These are phyloP conservation scores for Pseudocercospora eumusae DNA, from an alignment of 2,329 filamentous ascomycete species.

Conservation along the genomic window DNA sequence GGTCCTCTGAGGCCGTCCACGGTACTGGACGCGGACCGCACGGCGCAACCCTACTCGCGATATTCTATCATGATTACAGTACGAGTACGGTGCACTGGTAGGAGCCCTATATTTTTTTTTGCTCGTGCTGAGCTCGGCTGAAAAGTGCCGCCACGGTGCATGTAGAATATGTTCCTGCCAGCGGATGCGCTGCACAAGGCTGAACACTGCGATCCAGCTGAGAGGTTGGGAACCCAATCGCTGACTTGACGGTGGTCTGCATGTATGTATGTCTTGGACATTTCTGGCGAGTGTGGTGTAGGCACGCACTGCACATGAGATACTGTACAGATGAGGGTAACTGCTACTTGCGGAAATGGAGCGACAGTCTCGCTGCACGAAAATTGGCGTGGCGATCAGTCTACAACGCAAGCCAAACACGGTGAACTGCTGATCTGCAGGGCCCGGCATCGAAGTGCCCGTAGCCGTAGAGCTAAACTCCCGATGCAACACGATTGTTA, in stretches of 20 bases:
- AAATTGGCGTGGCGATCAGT: slow-evolving; percentile 16
- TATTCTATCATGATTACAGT: not conserved
- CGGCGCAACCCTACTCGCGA: slow-evolving; percentile 12
- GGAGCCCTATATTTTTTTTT: slow-evolving; percentile 6
- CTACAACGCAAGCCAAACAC: slow-evolving; percentile 10
- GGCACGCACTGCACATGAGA: slow-evolving; percentile 2
- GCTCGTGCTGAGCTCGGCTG: slow-evolving; percentile 16
- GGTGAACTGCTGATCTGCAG: slow-evolving; percentile 15
- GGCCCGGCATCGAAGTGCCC: slow-evolving; percentile 5
- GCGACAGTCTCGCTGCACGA: not conserved
- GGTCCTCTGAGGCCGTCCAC: not conserved
- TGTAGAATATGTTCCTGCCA: slow-evolving; percentile 14
- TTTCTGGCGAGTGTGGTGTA: slow-evolving; percentile 5
- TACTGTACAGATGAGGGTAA: slow-evolving; percentile 9
- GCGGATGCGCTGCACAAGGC: slow-evolving; percentile 3
- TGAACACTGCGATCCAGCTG: not conserved
- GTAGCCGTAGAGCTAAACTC: not conserved
- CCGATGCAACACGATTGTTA: slow-evolving; percentile 3
- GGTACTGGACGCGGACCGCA: slow-evolving; percentile 11
- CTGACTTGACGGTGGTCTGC: slow-evolving; percentile 8
- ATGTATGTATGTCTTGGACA: slow-evolving; percentile 14
- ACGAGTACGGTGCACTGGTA: slow-evolving; percentile 12
- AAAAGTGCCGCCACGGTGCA: slow-evolving; percentile 10
- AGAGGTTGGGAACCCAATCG: slow-evolving; percentile 1
- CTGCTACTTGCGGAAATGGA: slow-evolving; percentile 8